Evolutionary conservation across 352 stramenopile genomes (phyloP).

Genomic region (Globisporangium paroecandrum): DNA sequence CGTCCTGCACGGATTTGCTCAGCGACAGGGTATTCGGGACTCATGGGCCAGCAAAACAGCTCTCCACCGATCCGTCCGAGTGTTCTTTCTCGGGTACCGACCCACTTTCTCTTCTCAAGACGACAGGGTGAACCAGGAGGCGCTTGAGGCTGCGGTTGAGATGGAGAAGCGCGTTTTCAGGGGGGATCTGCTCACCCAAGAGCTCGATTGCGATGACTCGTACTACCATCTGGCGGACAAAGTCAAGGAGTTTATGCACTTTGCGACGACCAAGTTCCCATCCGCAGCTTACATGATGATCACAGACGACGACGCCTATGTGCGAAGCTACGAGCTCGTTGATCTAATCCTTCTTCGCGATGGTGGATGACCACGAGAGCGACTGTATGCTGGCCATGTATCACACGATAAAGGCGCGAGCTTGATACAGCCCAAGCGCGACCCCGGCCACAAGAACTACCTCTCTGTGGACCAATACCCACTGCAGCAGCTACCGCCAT

Average conservation of each 20-base stretch:
- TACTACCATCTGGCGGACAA: slow-evolving; percentile 54
- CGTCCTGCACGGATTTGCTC: slow-evolving; percentile 28
- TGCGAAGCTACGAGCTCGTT: slow-evolving; percentile 26
- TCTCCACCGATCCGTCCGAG: slow-evolving; percentile 13
- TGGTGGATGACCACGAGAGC: background rate
- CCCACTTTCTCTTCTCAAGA: background rate
- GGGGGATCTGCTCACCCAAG: slow-evolving; percentile 51
- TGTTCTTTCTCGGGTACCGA: slow-evolving; percentile 33
- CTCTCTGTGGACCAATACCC: slow-evolving; percentile 29
- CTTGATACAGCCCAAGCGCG: slow-evolving; percentile 20
- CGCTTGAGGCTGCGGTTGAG: slow-evolving; percentile 14
- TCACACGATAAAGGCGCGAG: slow-evolving; percentile 16
- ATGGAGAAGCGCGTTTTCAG: slow-evolving; percentile 31
- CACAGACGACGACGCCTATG: slow-evolving; percentile 60
- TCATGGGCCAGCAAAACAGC: slow-evolving; percentile 28
- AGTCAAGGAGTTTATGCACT: slow-evolving; percentile 53
- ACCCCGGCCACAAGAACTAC: slow-evolving; percentile 36
- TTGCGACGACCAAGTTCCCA: slow-evolving; percentile 16
- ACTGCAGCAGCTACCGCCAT: slow-evolving; percentile 29
- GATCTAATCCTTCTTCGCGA: background rate
- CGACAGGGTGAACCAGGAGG: background rate
- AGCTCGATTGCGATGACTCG: slow-evolving; percentile 48
- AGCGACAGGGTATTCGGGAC: slow-evolving; percentile 38
- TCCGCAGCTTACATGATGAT: slow-evolving; percentile 41
- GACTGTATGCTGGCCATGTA: slow-evolving; percentile 37